Conservation (phyloP, 163 green algal species). For the Scenedesmus sp. region DNA sequence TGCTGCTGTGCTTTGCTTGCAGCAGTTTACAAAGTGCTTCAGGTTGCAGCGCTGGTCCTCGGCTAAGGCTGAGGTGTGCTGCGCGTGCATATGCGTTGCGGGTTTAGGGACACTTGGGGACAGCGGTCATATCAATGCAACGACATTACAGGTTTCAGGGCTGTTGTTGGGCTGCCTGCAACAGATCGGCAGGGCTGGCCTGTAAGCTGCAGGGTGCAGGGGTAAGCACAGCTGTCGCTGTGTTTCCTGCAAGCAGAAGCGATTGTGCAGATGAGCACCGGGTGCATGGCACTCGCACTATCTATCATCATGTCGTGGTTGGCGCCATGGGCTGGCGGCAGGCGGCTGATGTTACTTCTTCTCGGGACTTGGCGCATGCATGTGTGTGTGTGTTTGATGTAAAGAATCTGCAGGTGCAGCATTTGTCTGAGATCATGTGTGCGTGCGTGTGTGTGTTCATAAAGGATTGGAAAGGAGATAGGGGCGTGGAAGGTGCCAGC, state of each 20-base stretch:
- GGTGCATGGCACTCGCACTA: background rate
- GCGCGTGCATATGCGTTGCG: background rate
- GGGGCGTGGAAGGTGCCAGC: background rate
- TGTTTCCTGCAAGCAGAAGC: background rate
- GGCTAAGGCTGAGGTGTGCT: background rate
- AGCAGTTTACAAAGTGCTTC: background rate
- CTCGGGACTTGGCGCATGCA: background rate
- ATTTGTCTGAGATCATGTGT: background rate
- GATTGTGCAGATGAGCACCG: background rate
- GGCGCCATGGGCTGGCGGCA: background rate
- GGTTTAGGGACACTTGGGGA: no score
- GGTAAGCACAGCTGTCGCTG: background rate
- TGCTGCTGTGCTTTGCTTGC: no score
- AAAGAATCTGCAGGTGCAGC: background rate
- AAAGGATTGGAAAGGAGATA: background rate
- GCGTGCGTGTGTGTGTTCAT: background rate
- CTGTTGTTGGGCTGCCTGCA: no score
- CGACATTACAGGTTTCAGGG: no score
- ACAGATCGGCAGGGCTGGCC: background rate
- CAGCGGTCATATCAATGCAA: no score
- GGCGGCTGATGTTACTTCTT: background rate
- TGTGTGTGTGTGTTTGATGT: background rate
- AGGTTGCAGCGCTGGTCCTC: background rate
- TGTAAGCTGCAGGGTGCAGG: background rate
- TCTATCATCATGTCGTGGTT: background rate